Percentiles rank a stretch among this genome's conserved stretches.
These are phyloP conservation scores for Ogataea degrootiae DNA, from an alignment of 805 yeast genomes.

Conservation along the genomic window DNA sequence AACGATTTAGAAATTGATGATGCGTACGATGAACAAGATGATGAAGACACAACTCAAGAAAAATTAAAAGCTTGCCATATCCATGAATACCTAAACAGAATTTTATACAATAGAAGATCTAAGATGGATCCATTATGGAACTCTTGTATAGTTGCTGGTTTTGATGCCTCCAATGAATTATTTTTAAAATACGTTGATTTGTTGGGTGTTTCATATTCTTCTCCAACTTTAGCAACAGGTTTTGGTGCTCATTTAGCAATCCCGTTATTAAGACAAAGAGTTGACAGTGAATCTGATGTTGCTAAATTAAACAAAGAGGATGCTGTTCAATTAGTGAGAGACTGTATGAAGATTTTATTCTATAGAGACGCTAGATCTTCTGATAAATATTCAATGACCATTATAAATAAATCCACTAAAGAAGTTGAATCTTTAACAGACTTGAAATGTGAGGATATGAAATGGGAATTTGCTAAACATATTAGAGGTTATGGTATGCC, in stretches of 20 bases:
- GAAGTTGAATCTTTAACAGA: slow-evolving; percentile 52
- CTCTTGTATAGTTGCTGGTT: slow-evolving; percentile 86
- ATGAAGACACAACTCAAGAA: slow-evolving; percentile 40
- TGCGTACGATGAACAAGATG: slow-evolving; percentile 71
- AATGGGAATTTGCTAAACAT: slow-evolving; percentile 86
- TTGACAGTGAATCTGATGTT: slow-evolving; percentile 74
- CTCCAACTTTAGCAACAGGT: slow-evolving; percentile 92
- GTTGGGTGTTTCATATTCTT: slow-evolving; percentile 83
- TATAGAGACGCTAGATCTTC: slow-evolving; percentile 95
- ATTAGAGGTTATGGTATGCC: slow-evolving; percentile 80
- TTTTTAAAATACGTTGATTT: slow-evolving; percentile 84
- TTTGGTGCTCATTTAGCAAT: slow-evolving; percentile 93
- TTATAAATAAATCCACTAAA: slow-evolving; percentile 60
- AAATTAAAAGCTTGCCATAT: slow-evolving; percentile 77
- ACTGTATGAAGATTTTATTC: slow-evolving; percentile 89
- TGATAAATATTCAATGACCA: slow-evolving; percentile 78
- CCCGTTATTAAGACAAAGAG: slow-evolving; percentile 82
- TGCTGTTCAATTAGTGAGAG: slow-evolving; percentile 72
- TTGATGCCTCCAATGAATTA: slow-evolving; percentile 64
- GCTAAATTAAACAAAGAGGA: slow-evolving; percentile 62
- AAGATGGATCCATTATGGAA: slow-evolving; percentile 98
- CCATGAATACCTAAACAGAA: slow-evolving; percentile 79
- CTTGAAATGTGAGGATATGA: slow-evolving; percentile 66
- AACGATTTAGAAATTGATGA: slow-evolving; percentile 78
- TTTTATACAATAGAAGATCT: slow-evolving; percentile 81